Percentiles rank a stretch among this genome's conserved stretches.
phyloP scores from a whole-genome alignment of 2,329 filamentous ascomycete species.

The Ceratocystis albifundus region DNA sequence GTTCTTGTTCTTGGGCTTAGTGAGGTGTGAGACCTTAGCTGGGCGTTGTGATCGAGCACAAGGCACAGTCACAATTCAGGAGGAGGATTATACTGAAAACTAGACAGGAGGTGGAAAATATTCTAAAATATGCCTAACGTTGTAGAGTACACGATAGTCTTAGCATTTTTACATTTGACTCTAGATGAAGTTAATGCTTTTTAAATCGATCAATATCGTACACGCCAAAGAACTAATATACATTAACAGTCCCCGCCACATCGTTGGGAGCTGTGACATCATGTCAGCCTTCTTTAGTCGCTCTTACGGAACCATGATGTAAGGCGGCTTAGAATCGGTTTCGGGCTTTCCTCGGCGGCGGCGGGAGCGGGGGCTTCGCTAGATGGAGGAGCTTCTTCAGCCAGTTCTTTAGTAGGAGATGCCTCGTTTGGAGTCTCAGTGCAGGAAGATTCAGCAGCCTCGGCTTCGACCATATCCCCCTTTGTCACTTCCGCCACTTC shows the following conservation, averaged over 20 bases:
- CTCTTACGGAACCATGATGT: slow-evolving; percentile 13
- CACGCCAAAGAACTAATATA: not conserved
- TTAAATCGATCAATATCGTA: not conserved
- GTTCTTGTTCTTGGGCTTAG: too few species aligned
- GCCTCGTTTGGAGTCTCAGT: not conserved
- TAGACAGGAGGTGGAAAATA: too few species aligned
- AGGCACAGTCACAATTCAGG: too few species aligned
- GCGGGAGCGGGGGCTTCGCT: not conserved
- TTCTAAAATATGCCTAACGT: not conserved
- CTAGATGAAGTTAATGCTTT: not conserved
- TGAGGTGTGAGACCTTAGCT: too few species aligned
- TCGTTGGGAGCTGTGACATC: too few species aligned
- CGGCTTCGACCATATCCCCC: not conserved
- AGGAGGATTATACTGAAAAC: not conserved
- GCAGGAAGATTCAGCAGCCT: not conserved
- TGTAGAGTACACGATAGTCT: not conserved
- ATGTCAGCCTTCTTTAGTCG: not conserved
- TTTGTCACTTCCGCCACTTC: not conserved
- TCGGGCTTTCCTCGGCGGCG: not conserved
- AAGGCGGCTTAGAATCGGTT: not conserved
- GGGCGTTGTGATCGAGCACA: too few species aligned
- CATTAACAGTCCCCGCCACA: not conserved
- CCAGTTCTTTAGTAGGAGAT: not conserved
- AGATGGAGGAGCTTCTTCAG: not conserved
- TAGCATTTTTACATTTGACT: not conserved